Evolutionary conservation across 495 filamentous ascomycete genomes (phyloP).

Genomic region (Cercophora sp.): DNA sequence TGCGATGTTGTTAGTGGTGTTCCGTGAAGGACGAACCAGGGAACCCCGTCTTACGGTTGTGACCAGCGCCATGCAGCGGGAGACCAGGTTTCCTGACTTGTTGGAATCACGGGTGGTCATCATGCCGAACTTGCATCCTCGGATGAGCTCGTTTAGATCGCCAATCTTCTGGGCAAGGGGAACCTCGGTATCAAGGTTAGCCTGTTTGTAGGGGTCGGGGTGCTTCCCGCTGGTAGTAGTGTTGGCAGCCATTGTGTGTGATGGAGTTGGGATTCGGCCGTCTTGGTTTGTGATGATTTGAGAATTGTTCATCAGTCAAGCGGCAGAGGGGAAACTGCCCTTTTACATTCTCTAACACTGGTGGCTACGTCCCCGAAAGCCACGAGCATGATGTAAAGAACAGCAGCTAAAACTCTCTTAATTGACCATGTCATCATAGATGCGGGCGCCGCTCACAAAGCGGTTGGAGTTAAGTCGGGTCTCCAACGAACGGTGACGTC

Average conservation of each 20-base stretch:
- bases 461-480: no score
- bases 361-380: no score
- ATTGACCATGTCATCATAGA: no score
- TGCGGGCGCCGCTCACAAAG: no score
- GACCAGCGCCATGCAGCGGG: constrained; percentile 85
- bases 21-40: neutral
- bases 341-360: no score
- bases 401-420: no score
- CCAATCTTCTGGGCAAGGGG: constrained; percentile 74
- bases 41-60: constrained; percentile 62
- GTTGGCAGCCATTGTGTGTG: constrained; percentile 45
- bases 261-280: neutral
- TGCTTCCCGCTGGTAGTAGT: constrained; percentile 52
- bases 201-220: constrained; percentile 76
- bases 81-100: constrained; percentile 57
- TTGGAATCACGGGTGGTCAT: constrained; percentile 60
- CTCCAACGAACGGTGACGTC: no score
- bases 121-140: constrained; percentile 72
- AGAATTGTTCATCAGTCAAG: no score
- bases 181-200: constrained; percentile 60
- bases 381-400: no score
- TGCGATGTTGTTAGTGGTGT: constrained; percentile 26
- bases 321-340: neutral
- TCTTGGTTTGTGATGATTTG: neutral
- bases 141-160: constrained; percentile 65